phyloP scores from a whole-genome alignment of 805 yeast genomes.

The Ogataea zsoltii region DNA sequence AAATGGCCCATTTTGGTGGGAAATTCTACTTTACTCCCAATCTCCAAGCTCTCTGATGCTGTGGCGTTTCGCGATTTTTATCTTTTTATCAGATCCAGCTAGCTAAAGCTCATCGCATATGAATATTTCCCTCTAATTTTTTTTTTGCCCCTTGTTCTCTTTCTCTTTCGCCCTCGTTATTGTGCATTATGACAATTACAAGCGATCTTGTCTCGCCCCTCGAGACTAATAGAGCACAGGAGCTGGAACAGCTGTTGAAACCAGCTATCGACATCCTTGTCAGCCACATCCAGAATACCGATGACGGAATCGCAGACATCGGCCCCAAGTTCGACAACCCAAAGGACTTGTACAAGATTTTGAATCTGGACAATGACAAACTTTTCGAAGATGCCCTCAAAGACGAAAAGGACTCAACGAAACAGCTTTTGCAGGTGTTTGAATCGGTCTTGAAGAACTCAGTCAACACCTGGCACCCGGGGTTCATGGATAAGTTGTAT shows the following conservation, averaged over 20 bases:
- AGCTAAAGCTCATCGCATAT: too few relatives aligned
- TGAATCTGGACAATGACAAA: slow-evolving; percentile 37
- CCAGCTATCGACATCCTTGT: slow-evolving; percentile 54
- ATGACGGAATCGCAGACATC: slow-evolving; percentile 45
- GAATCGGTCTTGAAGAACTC: slow-evolving; percentile 63
- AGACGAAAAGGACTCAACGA: slow-evolving; percentile 19
- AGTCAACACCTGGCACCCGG: slow-evolving; percentile 85
- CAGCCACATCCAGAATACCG: slow-evolving; percentile 49
- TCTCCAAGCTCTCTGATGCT: too few relatives aligned
- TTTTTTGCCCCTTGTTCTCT: too few relatives aligned
- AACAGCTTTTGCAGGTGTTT: slow-evolving; percentile 49
- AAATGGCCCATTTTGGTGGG: too few relatives aligned
- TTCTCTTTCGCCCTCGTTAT: too few relatives aligned
- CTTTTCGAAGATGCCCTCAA: slow-evolving; percentile 24
- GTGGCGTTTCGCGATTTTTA: too few relatives aligned
- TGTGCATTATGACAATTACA: not conserved
- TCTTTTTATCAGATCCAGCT: too few relatives aligned
- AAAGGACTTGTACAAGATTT: slow-evolving; percentile 38
- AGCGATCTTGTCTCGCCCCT: slow-evolving; percentile 31
- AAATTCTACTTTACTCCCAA: too few relatives aligned
- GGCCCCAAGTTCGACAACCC: slow-evolving; percentile 57
- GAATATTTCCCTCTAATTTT: too few relatives aligned
- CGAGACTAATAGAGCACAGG: slow-evolving; percentile 54
- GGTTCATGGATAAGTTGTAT: slow-evolving; percentile 79
- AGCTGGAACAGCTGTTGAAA: slow-evolving; percentile 54